phyloP scores from a whole-genome alignment of 345 rosid genomes.

The Carallia pectinifolia region DNA sequence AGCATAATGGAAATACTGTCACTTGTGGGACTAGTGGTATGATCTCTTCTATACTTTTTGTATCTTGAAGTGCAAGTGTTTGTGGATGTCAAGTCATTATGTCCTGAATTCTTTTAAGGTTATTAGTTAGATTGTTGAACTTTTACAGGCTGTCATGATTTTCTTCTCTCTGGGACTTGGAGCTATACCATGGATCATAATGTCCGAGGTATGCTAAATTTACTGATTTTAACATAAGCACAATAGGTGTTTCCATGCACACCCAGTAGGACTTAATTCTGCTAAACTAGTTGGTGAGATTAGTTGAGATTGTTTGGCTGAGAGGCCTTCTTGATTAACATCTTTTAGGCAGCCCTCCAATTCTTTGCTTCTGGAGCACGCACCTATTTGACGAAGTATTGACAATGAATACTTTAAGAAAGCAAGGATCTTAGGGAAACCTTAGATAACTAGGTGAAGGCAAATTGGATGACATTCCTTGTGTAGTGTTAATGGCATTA shows the following conservation, averaged over 20 bases:
- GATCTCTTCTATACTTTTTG: constrained; percentile 5
- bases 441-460: background rate
- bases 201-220: constrained; percentile 27
- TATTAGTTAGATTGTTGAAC: background rate
- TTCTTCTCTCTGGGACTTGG: constrained; percentile 35
- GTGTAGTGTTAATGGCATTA: background rate
- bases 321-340: background rate
- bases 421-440: background rate
- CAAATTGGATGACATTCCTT: background rate
- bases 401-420: background rate
- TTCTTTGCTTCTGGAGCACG: background rate
- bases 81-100: background rate
- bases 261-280: background rate
- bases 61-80: background rate
- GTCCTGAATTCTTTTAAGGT: background rate
- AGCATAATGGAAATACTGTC: constrained; percentile 27
- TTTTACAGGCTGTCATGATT: constrained; percentile 22
- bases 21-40: constrained; percentile 35
- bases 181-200: constrained; percentile 34
- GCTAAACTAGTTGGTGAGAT: constrained; percentile 6
- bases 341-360: background rate
- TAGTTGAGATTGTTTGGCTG: background rate
- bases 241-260: too few relatives aligned
- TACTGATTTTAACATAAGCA: background rate
- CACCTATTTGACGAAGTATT: background rate